Evolutionary conservation across 2,329 filamentous ascomycete genomes (phyloP).

Genomic region (Penicillium brasilianum): DNA sequence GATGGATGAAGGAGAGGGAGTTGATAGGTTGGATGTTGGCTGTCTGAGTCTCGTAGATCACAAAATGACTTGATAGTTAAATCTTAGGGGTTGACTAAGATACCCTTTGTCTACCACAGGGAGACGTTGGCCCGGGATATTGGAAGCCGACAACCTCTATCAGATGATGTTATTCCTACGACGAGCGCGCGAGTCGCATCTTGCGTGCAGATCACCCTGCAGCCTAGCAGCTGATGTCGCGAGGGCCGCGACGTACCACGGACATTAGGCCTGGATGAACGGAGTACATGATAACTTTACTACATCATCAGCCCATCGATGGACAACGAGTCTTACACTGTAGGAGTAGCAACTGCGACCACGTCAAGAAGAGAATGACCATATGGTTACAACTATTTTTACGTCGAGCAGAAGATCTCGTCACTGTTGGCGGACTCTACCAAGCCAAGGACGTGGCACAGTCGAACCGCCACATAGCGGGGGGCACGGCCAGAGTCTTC

Average conservation of each 20-base stretch:
- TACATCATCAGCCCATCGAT: not conserved
- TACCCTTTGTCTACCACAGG: no score
- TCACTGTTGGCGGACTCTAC: not conserved
- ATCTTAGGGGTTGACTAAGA: not conserved
- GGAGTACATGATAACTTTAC: not conserved
- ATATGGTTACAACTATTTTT: no score
- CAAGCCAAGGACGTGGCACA: constrained; percentile 19
- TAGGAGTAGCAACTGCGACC: not conserved
- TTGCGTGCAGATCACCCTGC: constrained; percentile 24
- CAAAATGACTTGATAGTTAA: not conserved
- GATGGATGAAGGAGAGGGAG: not conserved
- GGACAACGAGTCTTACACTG: not conserved
- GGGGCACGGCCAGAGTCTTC: constrained; percentile 1
- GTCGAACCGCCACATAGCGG: constrained; percentile 24
- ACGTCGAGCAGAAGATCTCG: no score
- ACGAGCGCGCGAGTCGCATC: constrained; percentile 21
- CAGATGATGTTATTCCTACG: constrained; percentile 24
- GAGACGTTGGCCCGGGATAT: constrained; percentile 4
- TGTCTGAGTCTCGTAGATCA: not conserved
- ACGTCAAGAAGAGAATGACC: not conserved
- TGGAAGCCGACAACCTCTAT: constrained; percentile 6
- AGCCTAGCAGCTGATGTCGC: constrained; percentile 27
- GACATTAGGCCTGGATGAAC: not conserved
- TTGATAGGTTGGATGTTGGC: not conserved
- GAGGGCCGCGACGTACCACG: constrained; percentile 17